phyloP scores from a whole-genome alignment of 225 moss, liverwort and hornwort genomes.

The Polytrichum commune region DNA sequence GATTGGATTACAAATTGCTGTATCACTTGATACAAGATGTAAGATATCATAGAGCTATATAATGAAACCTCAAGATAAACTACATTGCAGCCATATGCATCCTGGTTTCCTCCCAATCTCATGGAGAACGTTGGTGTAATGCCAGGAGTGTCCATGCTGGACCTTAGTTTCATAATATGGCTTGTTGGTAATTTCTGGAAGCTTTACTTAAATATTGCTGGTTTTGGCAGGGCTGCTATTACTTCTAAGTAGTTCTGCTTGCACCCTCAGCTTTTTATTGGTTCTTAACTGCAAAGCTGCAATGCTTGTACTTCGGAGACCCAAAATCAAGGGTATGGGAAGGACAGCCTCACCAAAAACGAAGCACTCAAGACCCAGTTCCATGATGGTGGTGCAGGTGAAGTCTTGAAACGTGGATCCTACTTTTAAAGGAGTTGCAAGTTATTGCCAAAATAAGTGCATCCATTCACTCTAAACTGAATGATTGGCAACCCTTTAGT shows the following conservation, averaged over 20 bases:
- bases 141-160: background rate
- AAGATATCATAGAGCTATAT: background rate
- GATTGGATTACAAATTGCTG: background rate
- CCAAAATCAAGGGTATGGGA: no score
- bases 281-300: background rate
- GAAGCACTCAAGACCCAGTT: no score
- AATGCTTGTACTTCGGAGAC: no score
- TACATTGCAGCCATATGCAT: background rate
- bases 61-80: background rate
- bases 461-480: no score
- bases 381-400: no score
- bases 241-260: slow-evolving; percentile 19
- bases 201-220: background rate
- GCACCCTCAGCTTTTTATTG: background rate
- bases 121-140: background rate
- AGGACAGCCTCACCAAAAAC: no score
- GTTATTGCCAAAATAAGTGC: no score
- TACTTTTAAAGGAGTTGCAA: no score
- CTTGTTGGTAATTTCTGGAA: background rate
- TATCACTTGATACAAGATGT: background rate
- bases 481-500: no score
- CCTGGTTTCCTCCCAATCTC: background rate
- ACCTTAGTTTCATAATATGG: background rate
- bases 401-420: no score
- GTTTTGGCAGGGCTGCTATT: slow-evolving; percentile 34